phyloP scores from a whole-genome alignment of 1,284 basidiomycete genomes.

The Austroboletus niveus region DNA sequence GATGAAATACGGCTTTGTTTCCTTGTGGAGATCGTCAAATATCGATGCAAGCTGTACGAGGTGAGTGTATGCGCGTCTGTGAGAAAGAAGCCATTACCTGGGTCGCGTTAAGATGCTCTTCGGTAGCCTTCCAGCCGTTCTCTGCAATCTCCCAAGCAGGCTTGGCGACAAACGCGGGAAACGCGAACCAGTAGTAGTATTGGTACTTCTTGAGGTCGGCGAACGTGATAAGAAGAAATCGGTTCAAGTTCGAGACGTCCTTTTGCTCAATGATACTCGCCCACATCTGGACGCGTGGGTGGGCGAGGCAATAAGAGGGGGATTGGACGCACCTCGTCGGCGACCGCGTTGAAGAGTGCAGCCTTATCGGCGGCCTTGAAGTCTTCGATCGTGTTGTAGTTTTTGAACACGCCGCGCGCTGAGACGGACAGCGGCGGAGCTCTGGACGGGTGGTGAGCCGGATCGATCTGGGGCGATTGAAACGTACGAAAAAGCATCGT shows the following conservation, averaged over 20 bases:
- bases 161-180: constrained; percentile 86
- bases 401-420: constrained; percentile 75
- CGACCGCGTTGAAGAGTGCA: constrained; percentile 70
- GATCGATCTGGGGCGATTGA: constrained; percentile 18
- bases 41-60: constrained; percentile 47
- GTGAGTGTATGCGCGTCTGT: neutral
- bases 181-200: constrained; percentile 98
- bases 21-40: constrained; percentile 44
- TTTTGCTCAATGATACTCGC: constrained; percentile 49
- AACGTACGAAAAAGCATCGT: constrained; percentile 38
- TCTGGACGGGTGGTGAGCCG: constrained; percentile 28
- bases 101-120: constrained; percentile 31
- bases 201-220: constrained; percentile 98
- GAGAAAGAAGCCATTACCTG: constrained; percentile 14
- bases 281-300: constrained; percentile 56
- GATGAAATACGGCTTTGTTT: constrained; percentile 58
- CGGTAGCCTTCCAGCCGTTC: constrained; percentile 52
- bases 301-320: neutral
- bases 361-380: constrained; percentile 92
- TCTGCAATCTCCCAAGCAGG: constrained; percentile 81
- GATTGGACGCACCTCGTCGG: constrained; percentile 51
- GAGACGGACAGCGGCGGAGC: constrained; percentile 41
- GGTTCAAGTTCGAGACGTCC: constrained; percentile 58
- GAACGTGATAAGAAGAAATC: constrained; percentile 89
- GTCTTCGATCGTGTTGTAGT: constrained; percentile 95